Conservation (phyloP, 352 stramenopile genomes). For the Globisporangium spiculum region DNA sequence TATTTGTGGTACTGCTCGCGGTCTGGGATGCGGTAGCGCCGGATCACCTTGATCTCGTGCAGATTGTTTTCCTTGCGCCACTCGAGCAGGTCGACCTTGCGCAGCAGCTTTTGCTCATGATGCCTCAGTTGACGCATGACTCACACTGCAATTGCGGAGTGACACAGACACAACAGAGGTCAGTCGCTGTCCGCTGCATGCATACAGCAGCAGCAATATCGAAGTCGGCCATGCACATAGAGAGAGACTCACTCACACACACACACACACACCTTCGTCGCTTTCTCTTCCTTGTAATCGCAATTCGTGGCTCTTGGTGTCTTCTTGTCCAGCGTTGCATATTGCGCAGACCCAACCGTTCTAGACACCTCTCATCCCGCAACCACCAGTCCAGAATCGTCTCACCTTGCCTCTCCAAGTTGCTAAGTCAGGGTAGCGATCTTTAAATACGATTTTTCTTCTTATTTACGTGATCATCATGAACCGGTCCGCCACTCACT, state of each 20-base stretch:
- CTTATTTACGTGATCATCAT: neutral
- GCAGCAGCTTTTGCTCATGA: conserved; percentile 98
- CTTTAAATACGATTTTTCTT: neutral
- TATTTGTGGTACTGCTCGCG: conserved; percentile 99
- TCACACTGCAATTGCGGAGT: neutral
- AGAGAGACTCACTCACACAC: neutral
- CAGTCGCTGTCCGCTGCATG: neutral
- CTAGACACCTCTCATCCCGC: conserved; percentile 1
- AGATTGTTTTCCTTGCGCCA: conserved; percentile 99
- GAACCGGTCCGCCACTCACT: conserved; percentile 4
- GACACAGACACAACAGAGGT: neutral
- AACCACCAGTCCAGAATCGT: neutral
- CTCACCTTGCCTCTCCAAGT: neutral
- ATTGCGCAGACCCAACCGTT: conserved; percentile 15
- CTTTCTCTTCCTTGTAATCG: conserved; percentile 8
- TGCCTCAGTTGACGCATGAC: conserved; percentile 92
- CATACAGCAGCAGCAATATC: neutral
- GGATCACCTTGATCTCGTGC: conserved; percentile 97
- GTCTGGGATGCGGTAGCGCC: conserved; percentile 97
- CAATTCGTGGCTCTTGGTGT: conserved; percentile 6
- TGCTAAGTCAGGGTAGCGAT: neutral
- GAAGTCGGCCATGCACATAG: neutral
- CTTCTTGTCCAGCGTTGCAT: neutral
- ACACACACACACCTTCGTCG: neutral
- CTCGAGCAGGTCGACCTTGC: conserved; percentile 98